These are phyloP conservation scores for Dimocarpus longan DNA, from an alignment of 345 rosid species.

Conservation along the genomic window DNA sequence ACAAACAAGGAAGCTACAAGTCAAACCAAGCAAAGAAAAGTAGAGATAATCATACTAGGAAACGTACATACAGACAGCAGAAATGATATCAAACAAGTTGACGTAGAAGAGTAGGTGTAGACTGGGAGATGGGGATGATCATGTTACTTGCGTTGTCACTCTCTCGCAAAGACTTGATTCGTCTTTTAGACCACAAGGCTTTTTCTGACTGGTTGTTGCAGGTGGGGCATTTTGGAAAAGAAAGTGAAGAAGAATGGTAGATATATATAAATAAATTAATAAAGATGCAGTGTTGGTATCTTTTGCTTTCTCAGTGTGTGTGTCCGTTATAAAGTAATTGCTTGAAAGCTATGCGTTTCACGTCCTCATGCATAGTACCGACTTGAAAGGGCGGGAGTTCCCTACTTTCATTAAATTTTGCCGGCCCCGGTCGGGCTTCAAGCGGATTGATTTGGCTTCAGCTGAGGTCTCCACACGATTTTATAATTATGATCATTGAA, in stretches of 20 bases:
- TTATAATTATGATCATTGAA: too few species aligned
- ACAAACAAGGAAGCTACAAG: not conserved
- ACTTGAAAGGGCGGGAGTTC: not conserved
- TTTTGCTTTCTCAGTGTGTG: not conserved
- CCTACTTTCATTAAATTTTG: not conserved
- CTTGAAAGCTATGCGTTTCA: not conserved
- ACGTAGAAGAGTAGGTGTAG: conserved; percentile 20
- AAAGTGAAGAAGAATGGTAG: conserved; percentile 9
- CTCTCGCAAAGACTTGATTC: not conserved
- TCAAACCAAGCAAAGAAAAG: not conserved
- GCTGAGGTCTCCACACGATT: not conserved
- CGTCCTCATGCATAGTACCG: not conserved
- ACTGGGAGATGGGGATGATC: conserved; percentile 12
- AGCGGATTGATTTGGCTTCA: not conserved
- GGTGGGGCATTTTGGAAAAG: not conserved
- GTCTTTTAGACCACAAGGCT: not conserved
- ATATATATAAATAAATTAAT: not conserved
- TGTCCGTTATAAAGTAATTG: not conserved
- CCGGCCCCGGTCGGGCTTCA: not conserved
- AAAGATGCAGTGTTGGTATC: not conserved
- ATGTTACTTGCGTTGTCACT: not conserved
- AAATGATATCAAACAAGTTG: not conserved
- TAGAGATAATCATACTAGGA: not conserved
- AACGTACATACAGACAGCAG: not conserved
- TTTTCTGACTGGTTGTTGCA: conserved; percentile 12